These are phyloP conservation scores for Elsinoe fawcettii DNA, from an alignment of 2,329 filamentous ascomycete genomes.

Conservation along the genomic window DNA sequence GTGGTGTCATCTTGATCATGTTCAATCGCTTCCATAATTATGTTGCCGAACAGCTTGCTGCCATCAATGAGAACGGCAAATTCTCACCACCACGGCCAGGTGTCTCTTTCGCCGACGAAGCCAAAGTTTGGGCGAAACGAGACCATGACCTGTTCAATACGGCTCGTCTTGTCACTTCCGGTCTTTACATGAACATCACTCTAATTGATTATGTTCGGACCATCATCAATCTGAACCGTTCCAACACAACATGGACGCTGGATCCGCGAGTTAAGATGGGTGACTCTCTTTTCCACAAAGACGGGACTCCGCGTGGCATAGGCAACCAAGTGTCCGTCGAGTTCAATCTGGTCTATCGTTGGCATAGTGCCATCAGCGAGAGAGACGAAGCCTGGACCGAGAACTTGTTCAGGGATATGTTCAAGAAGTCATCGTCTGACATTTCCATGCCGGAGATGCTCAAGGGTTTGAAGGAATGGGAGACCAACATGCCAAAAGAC, in stretches of 20 bases:
- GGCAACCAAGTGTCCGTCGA: constrained; percentile 81
- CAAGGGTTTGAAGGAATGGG: constrained; percentile 54
- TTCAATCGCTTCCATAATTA: constrained; percentile 74
- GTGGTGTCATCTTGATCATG: constrained; percentile 66
- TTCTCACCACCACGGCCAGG: too few relatives aligned
- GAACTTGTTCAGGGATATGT: constrained; percentile 50
- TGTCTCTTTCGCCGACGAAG: constrained; percentile 42
- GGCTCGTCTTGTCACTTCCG: constrained; percentile 58
- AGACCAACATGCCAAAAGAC: constrained; percentile 37
- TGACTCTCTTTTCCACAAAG: too few relatives aligned
- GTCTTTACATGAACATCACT: constrained; percentile 71
- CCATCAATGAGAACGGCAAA: constrained; percentile 64
- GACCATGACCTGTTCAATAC: constrained; percentile 77
- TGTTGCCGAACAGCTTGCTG: constrained; percentile 57
- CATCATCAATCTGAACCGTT: constrained; percentile 64
- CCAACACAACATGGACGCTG: constrained; percentile 71
- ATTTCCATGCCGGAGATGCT: constrained; percentile 47
- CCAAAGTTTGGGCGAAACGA: constrained; percentile 55
- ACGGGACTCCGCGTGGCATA: constrained; percentile 62
- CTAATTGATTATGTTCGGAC: constrained; percentile 72
- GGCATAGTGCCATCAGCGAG: constrained; percentile 71
- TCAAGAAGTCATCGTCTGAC: neutral
- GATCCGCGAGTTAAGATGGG: constrained; percentile 65
- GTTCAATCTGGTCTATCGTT: constrained; percentile 82
- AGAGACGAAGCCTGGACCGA: constrained; percentile 77